Evolutionary conservation across 768 basidiomycete species (phyloP).

Genomic region (Lanmaoa rubissima): DNA sequence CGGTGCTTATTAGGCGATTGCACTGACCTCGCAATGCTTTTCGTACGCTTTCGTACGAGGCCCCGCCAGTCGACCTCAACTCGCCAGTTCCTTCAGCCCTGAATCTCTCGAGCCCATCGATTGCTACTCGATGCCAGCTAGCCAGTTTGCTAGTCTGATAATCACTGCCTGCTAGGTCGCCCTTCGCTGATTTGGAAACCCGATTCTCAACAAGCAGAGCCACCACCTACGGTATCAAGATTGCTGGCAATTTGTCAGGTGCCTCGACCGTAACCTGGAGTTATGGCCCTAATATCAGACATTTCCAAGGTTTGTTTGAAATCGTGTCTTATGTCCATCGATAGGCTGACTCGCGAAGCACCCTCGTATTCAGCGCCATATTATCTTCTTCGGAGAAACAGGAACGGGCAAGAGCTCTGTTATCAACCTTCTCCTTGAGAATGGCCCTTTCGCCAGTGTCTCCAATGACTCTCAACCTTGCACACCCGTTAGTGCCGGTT

Average conservation of each 20-base stretch:
- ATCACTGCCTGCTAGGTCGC: background rate
- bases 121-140: background rate
- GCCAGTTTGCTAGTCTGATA: background rate
- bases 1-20: slow-evolving; percentile 5
- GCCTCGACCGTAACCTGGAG: background rate
- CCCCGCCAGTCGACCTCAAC: background rate
- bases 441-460: background rate
- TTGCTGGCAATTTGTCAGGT: background rate
- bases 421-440: slow-evolving; percentile 26
- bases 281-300: background rate
- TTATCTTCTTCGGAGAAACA: slow-evolving; percentile 25
- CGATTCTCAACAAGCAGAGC: background rate
- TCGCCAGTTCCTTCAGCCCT: background rate
- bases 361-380: slow-evolving; percentile 6
- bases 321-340: background rate
- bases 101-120: background rate
- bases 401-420: slow-evolving; percentile 29
- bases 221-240: background rate
- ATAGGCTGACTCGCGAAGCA: background rate
- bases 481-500: slow-evolving; percentile 8
- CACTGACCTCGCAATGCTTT: background rate
- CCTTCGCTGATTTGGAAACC: background rate
- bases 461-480: slow-evolving; percentile 16
- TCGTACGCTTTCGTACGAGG: background rate
- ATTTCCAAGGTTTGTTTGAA: slow-evolving; percentile 11